Base-by-base conservation (phyloP, 2,329 filamentous ascomycete species). In the Colletotrichum endophyticum region DNA sequence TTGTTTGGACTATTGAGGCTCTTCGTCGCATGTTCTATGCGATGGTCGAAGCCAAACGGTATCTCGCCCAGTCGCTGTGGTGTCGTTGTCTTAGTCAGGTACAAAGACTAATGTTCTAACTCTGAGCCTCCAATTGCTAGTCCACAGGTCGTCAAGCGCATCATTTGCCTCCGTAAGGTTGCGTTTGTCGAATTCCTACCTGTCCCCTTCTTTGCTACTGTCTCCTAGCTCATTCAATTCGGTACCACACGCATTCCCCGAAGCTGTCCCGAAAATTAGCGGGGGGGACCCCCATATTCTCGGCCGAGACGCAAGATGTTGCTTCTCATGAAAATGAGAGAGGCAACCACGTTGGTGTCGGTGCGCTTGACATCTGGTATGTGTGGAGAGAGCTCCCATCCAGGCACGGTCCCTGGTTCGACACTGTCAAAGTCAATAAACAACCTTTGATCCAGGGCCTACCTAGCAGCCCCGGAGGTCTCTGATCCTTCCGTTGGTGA, bases 351-450 rank as follows among this genome's bases (percentile, higher is more conserved):
- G 12, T 8, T 44, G 9, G 16, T 6, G 16, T 39, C 49, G 32
- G 66, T 25, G 25, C 22, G 25, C 32, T 69, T 69, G 66, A 61
- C 66, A 30, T 30, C 27, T n/a, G 27, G 39, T 6, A 49, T 66
- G 27, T 13, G 53, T 69, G 30, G 66, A 27, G 66, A 36, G 39
- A 59, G 30, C 30, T 36, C 28, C 19, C 6, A 8, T n/a, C 13
- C 53, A 69, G 34, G 53, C 66, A 69, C 66, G 66, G 66, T 16
- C 66, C 66, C 34, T 44, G 56, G 22, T 61, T 69, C 53, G 36
- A n/a, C 25, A 12, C 16, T 16, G 22, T 12, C 36, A 53, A 56
- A 66, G 36, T 49, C 53, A 39, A 61, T 16, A 6, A 62, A n/a
- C 22, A 39, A n/a, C 15, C n/a, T 59, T 61, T n/a, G 0, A 25